Evolutionary conservation across 2,329 filamentous ascomycete species (phyloP).

Genomic region (Furcasterigmium sp.): DNA sequence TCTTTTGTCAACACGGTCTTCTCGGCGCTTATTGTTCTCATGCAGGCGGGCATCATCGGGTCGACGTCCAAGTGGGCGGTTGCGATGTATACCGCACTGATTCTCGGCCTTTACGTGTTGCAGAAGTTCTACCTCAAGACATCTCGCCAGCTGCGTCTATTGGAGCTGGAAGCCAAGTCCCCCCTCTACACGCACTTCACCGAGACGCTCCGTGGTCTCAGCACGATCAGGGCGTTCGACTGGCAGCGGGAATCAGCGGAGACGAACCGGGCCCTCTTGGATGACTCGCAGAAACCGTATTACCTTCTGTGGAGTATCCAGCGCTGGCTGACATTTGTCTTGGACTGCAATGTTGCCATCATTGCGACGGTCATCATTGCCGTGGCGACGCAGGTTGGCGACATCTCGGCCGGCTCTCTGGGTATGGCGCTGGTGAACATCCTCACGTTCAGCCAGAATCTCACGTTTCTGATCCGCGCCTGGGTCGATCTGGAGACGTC

Average conservation of each 20-base stretch:
- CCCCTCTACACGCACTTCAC: slow-evolving; percentile 34
- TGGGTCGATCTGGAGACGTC: slow-evolving; percentile 24
- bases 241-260: slow-evolving; percentile 40
- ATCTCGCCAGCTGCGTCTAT: slow-evolving; percentile 33
- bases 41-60: slow-evolving; percentile 9
- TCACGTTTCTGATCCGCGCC: slow-evolving; percentile 24
- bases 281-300: slow-evolving; percentile 49
- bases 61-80: slow-evolving; percentile 20
- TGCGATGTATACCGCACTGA: slow-evolving; percentile 17
- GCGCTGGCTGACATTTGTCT: slow-evolving; percentile 47
- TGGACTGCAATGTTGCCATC: slow-evolving; percentile 42
- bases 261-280: slow-evolving; percentile 41
- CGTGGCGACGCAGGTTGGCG: slow-evolving; percentile 26
- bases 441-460: slow-evolving; percentile 20
- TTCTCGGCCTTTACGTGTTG: slow-evolving; percentile 18
- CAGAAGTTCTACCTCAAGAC: slow-evolving; percentile 35
- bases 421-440: slow-evolving; percentile 20
- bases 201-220: slow-evolving; percentile 40
- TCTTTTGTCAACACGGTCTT: background rate
- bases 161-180: slow-evolving; percentile 35
- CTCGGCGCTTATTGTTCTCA: background rate
- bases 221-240: slow-evolving; percentile 49
- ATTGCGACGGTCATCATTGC: slow-evolving; percentile 40
- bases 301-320: slow-evolving; percentile 54
- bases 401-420: slow-evolving; percentile 11